Conservation (phyloP, 345 rosid species). For the Stellera chamaejasme region DNA sequence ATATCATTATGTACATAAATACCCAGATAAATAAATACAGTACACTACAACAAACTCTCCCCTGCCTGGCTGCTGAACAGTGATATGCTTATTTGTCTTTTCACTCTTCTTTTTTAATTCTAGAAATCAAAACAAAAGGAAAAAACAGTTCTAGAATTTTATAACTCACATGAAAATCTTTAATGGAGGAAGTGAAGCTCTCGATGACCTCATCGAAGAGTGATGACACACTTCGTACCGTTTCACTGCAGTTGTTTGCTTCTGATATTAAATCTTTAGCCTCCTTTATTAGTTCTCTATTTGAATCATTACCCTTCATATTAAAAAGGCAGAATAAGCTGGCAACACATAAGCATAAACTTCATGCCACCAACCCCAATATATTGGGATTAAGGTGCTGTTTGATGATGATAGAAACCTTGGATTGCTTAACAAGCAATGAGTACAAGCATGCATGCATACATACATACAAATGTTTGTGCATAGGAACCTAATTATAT, state of each 20-base stretch:
- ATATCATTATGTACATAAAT: neutral
- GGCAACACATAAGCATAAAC: neutral
- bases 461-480: neutral
- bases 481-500: neutral
- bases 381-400: too few relatives aligned
- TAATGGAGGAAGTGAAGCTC: conserved; percentile 32
- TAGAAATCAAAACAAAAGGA: too few relatives aligned
- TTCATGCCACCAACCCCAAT: too few relatives aligned
- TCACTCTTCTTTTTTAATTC: too few relatives aligned
- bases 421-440: conserved; percentile 1
- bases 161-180: conserved; percentile 48
- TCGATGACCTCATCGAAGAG: conserved; percentile 58
- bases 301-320: conserved; percentile 28
- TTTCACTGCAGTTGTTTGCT: conserved; percentile 34
- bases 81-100: too few relatives aligned
- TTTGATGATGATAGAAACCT: neutral
- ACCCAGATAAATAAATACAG: too few relatives aligned
- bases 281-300: conserved; percentile 39
- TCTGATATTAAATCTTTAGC: conserved; percentile 47
- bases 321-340: conserved; percentile 16
- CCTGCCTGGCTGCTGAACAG: too few relatives aligned
- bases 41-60: too few relatives aligned
- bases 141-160: neutral
- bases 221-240: conserved; percentile 31
- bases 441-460: neutral